Evolutionary conservation across 805 yeast genomes (phyloP), one percentile per base, ranked within the genome.

Genomic region (Zygosaccharomyces bisporus): DNA sequence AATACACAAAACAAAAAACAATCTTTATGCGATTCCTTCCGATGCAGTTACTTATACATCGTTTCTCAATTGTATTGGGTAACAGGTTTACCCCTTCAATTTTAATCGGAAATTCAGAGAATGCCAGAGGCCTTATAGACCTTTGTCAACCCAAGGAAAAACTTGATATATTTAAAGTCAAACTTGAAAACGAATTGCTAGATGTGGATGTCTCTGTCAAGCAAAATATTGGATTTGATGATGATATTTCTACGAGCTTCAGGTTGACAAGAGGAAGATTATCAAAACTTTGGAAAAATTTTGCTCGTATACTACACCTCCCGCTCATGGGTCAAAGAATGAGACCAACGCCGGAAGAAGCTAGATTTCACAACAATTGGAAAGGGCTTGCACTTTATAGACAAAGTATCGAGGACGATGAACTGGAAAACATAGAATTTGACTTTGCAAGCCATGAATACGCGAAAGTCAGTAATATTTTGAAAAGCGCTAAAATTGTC

Each of bases 41-140:
- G 0, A 53, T 91, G 2, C 75, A 77, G 10, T 39, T 87, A 2
- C 64, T 68, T 6, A 69, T 86, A 9, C 75, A 70, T 35, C 82
- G 77, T 44, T 88, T 91, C 1, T 83, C 95, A 0, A 39, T 87
- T 20, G 83, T 87, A 1, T 56, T 88, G 16, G 99, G 99, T 6
- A 91, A 90, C 62, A 72, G 74, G 47, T 74, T 78, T 12, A 88
- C 96, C 0, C 82, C 93, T 1, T 78, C 90, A 1, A 66, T 93
- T 8, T 50, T 85, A 34, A 80, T 88, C 3, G 69, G 75, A 3
- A 80, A 88, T 6, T 83, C 74, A 54, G 70, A 74, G 4, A 59
- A 70, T 1, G 79, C 79, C 1, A 65, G 66, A 10, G 89, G 88
- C 0, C 44, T 70, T 0, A 46, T 83, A 1, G 96, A 90, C 61